Percentiles rank a stretch among this genome's conserved stretches.
phyloP scores from a whole-genome alignment of 805 yeast genomes.

The Candida vaughaniae region DNA sequence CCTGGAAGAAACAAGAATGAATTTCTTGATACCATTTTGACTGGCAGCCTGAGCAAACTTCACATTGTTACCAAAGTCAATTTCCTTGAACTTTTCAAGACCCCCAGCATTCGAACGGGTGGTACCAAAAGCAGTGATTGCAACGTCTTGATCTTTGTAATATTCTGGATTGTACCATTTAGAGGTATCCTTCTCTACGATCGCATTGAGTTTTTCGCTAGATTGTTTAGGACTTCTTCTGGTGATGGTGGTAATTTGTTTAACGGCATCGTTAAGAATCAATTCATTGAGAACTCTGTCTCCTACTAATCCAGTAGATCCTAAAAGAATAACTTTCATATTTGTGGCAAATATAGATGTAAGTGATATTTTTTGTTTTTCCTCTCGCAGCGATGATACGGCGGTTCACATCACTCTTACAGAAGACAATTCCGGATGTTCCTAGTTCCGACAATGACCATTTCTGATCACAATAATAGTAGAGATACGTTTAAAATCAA shows the following conservation, averaged over 20 bases:
- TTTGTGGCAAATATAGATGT: too few relatives aligned
- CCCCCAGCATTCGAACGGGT: constrained; percentile 73
- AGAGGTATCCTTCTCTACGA: constrained; percentile 38
- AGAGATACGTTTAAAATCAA: too few relatives aligned
- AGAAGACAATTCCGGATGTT: too few relatives aligned
- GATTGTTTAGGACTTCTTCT: constrained; percentile 44
- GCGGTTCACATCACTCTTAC: too few relatives aligned
- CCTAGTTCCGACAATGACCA: too few relatives aligned
- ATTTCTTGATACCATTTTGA: constrained; percentile 63
- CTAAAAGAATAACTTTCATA: constrained; percentile 41
- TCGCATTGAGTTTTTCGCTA: constrained; percentile 31
- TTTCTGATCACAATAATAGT: too few relatives aligned
- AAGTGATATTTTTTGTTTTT: too few relatives aligned
- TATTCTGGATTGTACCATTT: constrained; percentile 49
- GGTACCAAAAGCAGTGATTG: constrained; percentile 74
- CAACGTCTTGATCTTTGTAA: constrained; percentile 34
- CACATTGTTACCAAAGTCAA: constrained; percentile 73
- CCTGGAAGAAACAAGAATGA: constrained; percentile 61
- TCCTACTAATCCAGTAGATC: constrained; percentile 83
- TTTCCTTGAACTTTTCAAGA: constrained; percentile 61
- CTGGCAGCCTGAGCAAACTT: constrained; percentile 73
- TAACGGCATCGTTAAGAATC: constrained; percentile 31
- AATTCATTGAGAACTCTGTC: constrained; percentile 50
- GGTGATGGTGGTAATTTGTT: constrained; percentile 47
- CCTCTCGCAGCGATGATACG: too few relatives aligned